Base-by-base conservation (phyloP, 352 stramenopile species). In the Phytophthora pseudosyringae region DNA sequence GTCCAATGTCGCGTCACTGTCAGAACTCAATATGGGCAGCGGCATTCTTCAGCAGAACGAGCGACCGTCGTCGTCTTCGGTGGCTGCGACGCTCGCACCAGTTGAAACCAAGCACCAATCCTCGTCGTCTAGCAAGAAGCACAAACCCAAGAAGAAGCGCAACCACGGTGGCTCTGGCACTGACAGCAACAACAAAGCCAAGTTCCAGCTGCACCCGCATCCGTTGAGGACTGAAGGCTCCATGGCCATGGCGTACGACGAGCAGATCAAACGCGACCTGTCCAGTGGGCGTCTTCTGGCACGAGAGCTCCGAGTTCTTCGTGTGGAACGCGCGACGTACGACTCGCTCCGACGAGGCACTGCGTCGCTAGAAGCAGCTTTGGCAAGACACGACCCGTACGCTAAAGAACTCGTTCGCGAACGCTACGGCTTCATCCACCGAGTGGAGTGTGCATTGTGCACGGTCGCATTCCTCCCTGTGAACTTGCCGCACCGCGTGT, bases 401-500 rank as follows among this genome's bases (percentile, higher is more conserved):
- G 57, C 64, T 3, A 76, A 75, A 29, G 80, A 78, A 32, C 73
- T 90, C 5, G 57, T 83, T 32, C 67, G 84, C 15, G 80, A 89
- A 59, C 79, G 73, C 31, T 88, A 87, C 40, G 84, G 84, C 25
- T 88, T 78, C 33, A 75, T 74, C 41, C 83, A 86, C 49, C 82
- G 82, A 16, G 54, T 78, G 3, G 81, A 90, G 8, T 93, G 84
- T 43, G 84, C 78, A 29, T 64, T 93, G 6, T 93, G 84, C 35
- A 69, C 84, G 15, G 77, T 86, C 36, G 35, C 71, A 9, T 89
- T 83, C 56, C 47, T 91, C 15, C 64, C 67, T 36, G 68, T 78
- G 40, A 93, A 91, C 32, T 55, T 93, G 50, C 81, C 84, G 35
- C 73, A 88, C 40, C 73, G 74, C n/a, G 82, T 93, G 56, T 89